Base-by-base conservation (phyloP, 2,329 filamentous ascomycete genomes). In the Botryotinia calthae region DNA sequence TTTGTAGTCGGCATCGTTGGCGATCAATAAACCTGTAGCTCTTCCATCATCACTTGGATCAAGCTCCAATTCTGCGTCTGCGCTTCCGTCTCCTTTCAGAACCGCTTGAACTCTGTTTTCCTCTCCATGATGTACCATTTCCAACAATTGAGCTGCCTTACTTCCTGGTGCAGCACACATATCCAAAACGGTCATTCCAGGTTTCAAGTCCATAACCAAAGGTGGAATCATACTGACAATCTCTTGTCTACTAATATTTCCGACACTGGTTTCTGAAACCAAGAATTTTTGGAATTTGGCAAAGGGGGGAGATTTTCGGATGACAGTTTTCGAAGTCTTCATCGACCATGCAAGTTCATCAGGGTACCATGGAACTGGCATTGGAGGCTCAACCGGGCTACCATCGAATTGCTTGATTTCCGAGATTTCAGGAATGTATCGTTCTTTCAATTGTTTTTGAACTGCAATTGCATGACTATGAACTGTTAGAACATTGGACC, bases 211-310 rank as follows among this genome's bases (percentile, higher is more conserved):
- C 86, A 99, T 92, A 78, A 98, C 86, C 78, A 98, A 87, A 40
- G 96, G 96, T 40, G 96, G 96, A 75, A 99, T 98, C 96, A 99
- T 99, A 85, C 94, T 97, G 80, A 99, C 96, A 62, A 97, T 92
- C 84, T 99, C 96, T 83, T 99, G 96, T 79, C 96, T 90, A 83
- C 93, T 97, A 79, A 99, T 98, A 82, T 98, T 99, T 79, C 96
- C 96, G 34, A 98, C 94, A 72, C 93, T 94, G 6, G 96, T 98
- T 86, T 99, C 96, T 70, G 95, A 97, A 67, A 99, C 96, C 68
- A 99, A 87, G 85, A 98, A 99, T 82, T 97, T 97, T 82, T 99
- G 96, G 84, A 99, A 98, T 42, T 93, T 92, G 67, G 94, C 91
- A 82, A 99, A 99, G 4, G 96, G 96, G 51, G 93, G 90, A 82